Evolutionary conservation across 2,329 filamentous ascomycete genomes (phyloP), one percentile per base, ranked within the genome.

Genomic region (Penicillium occitanis): DNA sequence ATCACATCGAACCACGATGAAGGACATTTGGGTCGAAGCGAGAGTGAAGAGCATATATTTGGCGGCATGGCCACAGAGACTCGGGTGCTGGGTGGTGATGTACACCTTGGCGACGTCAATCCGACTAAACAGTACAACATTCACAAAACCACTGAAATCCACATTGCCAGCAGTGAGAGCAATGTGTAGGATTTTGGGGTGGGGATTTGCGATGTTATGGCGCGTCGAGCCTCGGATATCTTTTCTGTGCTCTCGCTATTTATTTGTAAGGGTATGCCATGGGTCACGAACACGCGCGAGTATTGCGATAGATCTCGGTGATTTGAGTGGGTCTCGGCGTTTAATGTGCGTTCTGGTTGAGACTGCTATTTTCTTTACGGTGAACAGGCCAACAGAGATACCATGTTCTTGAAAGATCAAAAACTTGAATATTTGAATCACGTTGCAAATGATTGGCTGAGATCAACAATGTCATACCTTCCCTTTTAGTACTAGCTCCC

Each of bases 31-130:
- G 50, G 50, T 19, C 58, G 64, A 19, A 61, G 59, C 33, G 59
- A 58, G 19, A 66, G 64, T 28, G 58, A 66, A 57, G 64, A 66
- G 40, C 58, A 61, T 17, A 66, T 62, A 11, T 66, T 53, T 25
- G 17, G 19, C 25, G 42, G 44, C 30, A 55, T 57, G 17, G 53
- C 33, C 11, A 28, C 50, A 8, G 64, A 60, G 30, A 44, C 58
- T 46, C 28, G 14, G 5, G 63, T 59, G 33, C 30, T 44, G 3
- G 59, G 42, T 3, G 64, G 51, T 25, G 46, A 58, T 44, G 57
- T 66, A 22, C 53, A 28, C 13, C 37, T 66, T 3, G 33, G 17
- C n/a, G 65, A 58, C 1, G 14, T 59, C 2, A 33, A 13, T 10
- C 53, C 50, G 25, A 22, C 22, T 4, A 46, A 51, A 22, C 33